Evolutionary conservation across 1,139 yeast species (phyloP).

Genomic region (Pichia sp.): DNA sequence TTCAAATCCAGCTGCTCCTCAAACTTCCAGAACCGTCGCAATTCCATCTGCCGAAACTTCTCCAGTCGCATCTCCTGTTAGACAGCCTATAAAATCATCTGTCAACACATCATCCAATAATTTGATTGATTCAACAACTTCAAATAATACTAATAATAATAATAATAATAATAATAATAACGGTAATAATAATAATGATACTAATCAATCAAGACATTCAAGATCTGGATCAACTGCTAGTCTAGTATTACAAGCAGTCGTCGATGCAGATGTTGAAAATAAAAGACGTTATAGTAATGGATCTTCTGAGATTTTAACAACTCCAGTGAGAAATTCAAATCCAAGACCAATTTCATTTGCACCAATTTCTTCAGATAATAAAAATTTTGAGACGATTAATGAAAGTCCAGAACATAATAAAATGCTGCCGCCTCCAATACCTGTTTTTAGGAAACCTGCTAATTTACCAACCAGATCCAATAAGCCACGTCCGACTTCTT

Average conservation of each 20-base stretch:
- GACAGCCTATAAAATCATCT: conserved; percentile 5
- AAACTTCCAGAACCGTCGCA: conserved; percentile 50
- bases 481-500: conserved; percentile 75
- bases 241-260: conserved; percentile 62
- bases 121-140: background rate
- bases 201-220: conserved; percentile 19
- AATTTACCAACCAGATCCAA: conserved; percentile 27
- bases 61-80: conserved; percentile 21
- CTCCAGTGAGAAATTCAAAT: conserved; percentile 12
- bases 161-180: conserved; percentile 1
- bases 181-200: background rate
- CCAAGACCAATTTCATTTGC: conserved; percentile 19
- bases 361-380: conserved; percentile 13
- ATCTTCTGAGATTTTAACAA: conserved; percentile 11
- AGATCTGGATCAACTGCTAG: conserved; percentile 47
- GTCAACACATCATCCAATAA: background rate
- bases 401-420: conserved; percentile 26
- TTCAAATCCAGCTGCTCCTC: conserved; percentile 45
- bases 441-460: conserved; percentile 18
- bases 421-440: conserved; percentile 23
- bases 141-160: background rate
- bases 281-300: conserved; percentile 29
- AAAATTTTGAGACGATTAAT: conserved; percentile 26
- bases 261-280: conserved; percentile 44
- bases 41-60: conserved; percentile 34